Evolutionary conservation across 1,284 basidiomycete species (phyloP).

Genomic region (Ceratobasidium sp.): DNA sequence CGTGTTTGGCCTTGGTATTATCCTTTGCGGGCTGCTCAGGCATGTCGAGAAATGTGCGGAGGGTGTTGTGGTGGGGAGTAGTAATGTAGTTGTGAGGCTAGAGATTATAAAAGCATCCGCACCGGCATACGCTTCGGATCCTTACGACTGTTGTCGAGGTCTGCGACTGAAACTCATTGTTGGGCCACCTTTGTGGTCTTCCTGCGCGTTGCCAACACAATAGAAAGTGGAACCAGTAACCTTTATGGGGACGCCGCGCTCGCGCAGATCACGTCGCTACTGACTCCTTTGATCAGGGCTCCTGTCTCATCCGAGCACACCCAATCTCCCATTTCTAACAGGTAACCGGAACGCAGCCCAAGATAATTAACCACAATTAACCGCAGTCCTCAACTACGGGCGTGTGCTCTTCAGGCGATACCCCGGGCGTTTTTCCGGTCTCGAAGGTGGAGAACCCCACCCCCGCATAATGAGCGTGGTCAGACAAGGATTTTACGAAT

Average conservation of each 20-base stretch:
- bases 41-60: constrained; percentile 11
- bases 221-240: constrained; percentile 25
- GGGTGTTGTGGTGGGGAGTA: constrained; percentile 14
- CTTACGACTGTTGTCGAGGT: constrained; percentile 44
- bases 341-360: not conserved
- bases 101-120: constrained; percentile 45
- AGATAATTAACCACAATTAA: not conserved
- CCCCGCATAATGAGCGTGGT: not conserved
- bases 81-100: constrained; percentile 27
- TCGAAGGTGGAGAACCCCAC: not conserved
- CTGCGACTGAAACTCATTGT: constrained; percentile 42
- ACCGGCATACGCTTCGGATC: constrained; percentile 42
- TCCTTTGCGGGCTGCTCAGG: constrained; percentile 40
- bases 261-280: not conserved
- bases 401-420: not conserved
- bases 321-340: not conserved
- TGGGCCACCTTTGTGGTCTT: constrained; percentile 44
- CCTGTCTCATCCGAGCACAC: not conserved
- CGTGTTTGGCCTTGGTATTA: constrained; percentile 66
- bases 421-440: not conserved
- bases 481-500: not conserved
- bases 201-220: constrained; percentile 32
- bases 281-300: constrained; percentile 17
- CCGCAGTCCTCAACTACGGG: too few relatives aligned
- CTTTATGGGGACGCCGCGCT: not conserved